Evolutionary conservation across 73 alveolate genomes (phyloP).

Genomic region (Tetrahymena malaccensis): DNA sequence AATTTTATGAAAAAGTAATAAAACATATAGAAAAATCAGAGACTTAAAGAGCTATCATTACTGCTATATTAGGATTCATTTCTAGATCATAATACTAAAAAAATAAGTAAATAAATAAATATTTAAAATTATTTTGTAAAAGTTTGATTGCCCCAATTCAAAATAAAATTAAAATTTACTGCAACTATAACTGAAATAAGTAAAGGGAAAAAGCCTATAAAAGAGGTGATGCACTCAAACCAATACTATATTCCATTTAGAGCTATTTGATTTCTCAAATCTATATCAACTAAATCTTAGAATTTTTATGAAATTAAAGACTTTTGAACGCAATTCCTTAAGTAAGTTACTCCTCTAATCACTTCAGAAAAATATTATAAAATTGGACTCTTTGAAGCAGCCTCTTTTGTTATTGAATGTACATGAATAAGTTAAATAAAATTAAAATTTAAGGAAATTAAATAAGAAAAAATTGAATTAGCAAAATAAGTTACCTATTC

Average conservation of each 20-base stretch:
- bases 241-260: slow-evolving; percentile 8
- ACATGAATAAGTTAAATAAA: not conserved
- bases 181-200: not conserved
- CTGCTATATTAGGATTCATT: not conserved
- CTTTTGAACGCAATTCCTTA: not conserved
- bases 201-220: not conserved
- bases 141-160: not conserved
- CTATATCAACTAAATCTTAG: not conserved
- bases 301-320: not conserved
- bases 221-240: not conserved
- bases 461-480: not conserved
- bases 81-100: not conserved
- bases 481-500: not conserved
- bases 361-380: not conserved
- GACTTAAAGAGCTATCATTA: not conserved
- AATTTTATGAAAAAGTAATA: not conserved
- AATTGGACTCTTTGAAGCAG: slow-evolving; percentile 7
- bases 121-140: not conserved
- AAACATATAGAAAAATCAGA: not conserved
- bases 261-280: slow-evolving; percentile 18
- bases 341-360: not conserved
- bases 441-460: not conserved
- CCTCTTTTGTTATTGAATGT: not conserved
- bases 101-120: not conserved
- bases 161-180: not conserved